phyloP scores from a whole-genome alignment of 106 monocot species.

The Dendrobium nobile region DNA sequence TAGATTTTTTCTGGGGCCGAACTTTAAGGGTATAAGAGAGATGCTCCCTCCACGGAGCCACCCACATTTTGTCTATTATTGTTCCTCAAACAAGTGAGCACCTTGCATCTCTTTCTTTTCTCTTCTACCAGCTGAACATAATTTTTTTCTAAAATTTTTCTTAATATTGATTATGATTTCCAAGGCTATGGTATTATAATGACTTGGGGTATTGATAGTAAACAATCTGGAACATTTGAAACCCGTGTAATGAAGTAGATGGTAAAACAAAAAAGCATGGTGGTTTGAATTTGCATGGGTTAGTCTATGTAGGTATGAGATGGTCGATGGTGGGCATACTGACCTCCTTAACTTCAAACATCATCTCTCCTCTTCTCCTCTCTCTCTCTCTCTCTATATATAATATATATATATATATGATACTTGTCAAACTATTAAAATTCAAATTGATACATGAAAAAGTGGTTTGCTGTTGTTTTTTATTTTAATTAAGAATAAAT shows the following conservation, averaged over 20 bases:
- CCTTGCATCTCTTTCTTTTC: not conserved
- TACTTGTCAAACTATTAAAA: too few species aligned
- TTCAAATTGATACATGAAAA: too few species aligned
- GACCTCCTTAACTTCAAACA: too few species aligned
- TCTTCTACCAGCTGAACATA: not conserved
- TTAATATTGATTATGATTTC: not conserved
- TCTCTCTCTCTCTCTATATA: too few species aligned
- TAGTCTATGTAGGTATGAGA: not conserved
- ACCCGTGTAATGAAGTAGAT: not conserved
- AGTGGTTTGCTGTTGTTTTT: too few species aligned
- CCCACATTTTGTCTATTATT: constrained; percentile 80
- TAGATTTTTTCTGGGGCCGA: constrained; percentile 79
- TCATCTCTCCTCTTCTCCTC: too few species aligned
- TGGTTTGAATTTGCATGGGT: not conserved
- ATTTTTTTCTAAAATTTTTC: not conserved
- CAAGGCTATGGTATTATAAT: not conserved
- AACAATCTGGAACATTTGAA: not conserved
- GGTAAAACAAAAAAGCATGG: not conserved
- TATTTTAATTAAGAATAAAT: too few species aligned
- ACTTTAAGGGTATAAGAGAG: constrained; percentile 88
- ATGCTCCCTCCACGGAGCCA: constrained; percentile 98
- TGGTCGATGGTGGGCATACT: too few species aligned
- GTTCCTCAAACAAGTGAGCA: constrained; percentile 66
- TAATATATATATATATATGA: too few species aligned
- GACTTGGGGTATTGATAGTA: not conserved